Base-by-base conservation (phyloP, 805 yeast species). In the Metschnikowia dekortorum region DNA sequence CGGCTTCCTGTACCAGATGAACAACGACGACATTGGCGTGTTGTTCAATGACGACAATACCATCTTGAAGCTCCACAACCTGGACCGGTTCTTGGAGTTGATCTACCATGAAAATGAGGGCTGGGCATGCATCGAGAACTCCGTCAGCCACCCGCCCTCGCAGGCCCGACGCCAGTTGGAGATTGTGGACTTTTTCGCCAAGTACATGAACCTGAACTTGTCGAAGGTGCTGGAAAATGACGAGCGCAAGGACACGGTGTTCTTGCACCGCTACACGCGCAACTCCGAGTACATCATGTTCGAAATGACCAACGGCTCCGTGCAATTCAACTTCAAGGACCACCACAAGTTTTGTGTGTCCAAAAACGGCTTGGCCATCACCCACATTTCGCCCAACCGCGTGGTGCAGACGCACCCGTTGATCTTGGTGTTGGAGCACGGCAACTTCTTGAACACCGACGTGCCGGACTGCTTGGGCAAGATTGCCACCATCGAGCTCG, bases 311-410 rank as follows among this genome's bases (percentile, higher is more conserved):
- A 89, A 90, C 63, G 97, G 96, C 18, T 84, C 89, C 39, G 83
- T 87, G 68, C 99, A 94, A 68, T 91, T 91, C 73, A 94, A 94
- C 70, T 94, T 94, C 71, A 86, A 86, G 66, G 98, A 94, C 69
- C 99, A 94, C 64, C 91, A 87, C 69, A 94, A 94, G 69, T 71
- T 91, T 49, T 84, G 95, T 52, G 66, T 92, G 37, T 85, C 91
- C 40, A 84, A 84, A 58, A 75, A 80, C 49, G 97, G 96, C 22
- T 76, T 79, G 53, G 81, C 82, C 41, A 78, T 92, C 16, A 87
- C 95, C 29, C 89, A 89, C 60, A 84, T 92, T 47, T 87, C 91
- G 3, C 91, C 94, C 36, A 77, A 80, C 50, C 81, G 89, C 62
- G 80, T 81, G 49, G 83, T 87, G 48, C 83, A 82, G 63, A 85